Percentiles rank a stretch among this genome's conserved stretches.
These are phyloP conservation scores for Aspergillus latus DNA, from an alignment of 2,329 filamentous ascomycete genomes.

Conservation along the genomic window DNA sequence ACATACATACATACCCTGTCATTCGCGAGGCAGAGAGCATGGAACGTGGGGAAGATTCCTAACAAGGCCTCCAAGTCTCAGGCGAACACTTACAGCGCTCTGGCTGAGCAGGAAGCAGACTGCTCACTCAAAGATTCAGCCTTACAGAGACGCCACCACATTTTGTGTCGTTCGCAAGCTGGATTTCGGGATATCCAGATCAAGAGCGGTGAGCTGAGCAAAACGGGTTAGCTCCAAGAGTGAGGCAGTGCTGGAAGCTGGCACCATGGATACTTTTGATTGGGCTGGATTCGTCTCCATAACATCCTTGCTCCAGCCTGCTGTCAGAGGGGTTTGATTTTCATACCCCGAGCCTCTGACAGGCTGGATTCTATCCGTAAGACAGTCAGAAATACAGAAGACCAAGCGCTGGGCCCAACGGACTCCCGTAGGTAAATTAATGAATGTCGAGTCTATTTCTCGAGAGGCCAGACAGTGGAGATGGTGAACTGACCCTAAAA, in stretches of 20 bases:
- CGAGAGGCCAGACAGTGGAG: no score
- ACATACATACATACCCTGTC: background rate
- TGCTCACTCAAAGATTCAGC: background rate
- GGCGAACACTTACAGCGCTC: background rate
- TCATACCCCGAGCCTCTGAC: background rate
- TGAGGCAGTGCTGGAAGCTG: conserved; percentile 26
- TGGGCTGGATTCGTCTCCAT: conserved; percentile 2
- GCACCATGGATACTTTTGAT: conserved; percentile 5
- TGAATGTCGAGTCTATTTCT: background rate
- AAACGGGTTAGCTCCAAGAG: conserved; percentile 20
- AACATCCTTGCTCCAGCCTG: background rate
- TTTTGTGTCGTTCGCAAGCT: conserved; percentile 3
- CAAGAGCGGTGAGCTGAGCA: conserved; percentile 23
- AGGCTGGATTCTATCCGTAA: background rate
- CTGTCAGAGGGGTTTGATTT: background rate
- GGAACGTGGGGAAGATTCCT: background rate
- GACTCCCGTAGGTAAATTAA: background rate
- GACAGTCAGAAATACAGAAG: background rate
- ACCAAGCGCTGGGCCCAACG: background rate
- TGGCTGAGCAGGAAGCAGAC: background rate
- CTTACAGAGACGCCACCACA: conserved; percentile 10
- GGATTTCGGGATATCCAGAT: conserved; percentile 8
- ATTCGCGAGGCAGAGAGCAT: background rate
- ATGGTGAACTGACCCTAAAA: background rate
- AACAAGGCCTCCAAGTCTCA: background rate